These are phyloP conservation scores for Wickerhamiella parazyma DNA, from an alignment of 805 yeast species.

Conservation along the genomic window DNA sequence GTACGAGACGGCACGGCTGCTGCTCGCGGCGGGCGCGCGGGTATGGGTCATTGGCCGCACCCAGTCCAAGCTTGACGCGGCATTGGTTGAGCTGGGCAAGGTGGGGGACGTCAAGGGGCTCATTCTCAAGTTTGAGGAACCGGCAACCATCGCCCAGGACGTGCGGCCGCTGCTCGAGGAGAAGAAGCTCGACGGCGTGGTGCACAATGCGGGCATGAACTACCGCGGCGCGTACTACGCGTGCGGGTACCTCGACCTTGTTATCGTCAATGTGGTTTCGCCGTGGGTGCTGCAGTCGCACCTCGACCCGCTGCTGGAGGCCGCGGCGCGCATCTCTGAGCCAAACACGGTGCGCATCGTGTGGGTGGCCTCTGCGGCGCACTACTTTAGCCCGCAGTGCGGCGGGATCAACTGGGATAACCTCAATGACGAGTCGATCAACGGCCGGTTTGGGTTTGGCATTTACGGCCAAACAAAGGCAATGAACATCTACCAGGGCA, in stretches of 20 bases:
- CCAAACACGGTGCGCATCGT: conserved; percentile 28
- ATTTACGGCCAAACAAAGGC: conserved; percentile 37
- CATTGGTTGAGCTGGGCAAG: conserved; percentile 23
- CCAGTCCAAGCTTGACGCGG: conserved; percentile 24
- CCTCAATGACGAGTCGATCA: conserved; percentile 21
- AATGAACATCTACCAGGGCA: conserved; percentile 29
- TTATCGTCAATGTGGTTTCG: conserved; percentile 35
- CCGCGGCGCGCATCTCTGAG: conserved; percentile 24
- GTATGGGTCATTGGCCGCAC: conserved; percentile 31
- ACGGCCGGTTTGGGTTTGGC: conserved; percentile 15
- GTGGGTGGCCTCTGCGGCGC: conserved; percentile 35
- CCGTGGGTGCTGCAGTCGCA: conserved; percentile 31
- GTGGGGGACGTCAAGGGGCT: conserved; percentile 16
- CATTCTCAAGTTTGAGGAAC: conserved; percentile 26
- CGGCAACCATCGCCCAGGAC: conserved; percentile 30
- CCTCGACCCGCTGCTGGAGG: conserved; percentile 25
- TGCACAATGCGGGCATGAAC: conserved; percentile 27
- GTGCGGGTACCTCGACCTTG: conserved; percentile 24
- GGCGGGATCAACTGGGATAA: conserved; percentile 32
- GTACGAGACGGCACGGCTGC: conserved; percentile 15
- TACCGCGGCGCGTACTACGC: conserved; percentile 14
- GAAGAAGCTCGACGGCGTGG: conserved; percentile 24
- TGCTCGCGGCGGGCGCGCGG: conserved; percentile 24
- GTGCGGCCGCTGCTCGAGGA: conserved; percentile 23
- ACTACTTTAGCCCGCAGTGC: conserved; percentile 22